Evolutionary conservation across 306 rosid species (phyloP).

Genomic region (Acacia confusa): DNA sequence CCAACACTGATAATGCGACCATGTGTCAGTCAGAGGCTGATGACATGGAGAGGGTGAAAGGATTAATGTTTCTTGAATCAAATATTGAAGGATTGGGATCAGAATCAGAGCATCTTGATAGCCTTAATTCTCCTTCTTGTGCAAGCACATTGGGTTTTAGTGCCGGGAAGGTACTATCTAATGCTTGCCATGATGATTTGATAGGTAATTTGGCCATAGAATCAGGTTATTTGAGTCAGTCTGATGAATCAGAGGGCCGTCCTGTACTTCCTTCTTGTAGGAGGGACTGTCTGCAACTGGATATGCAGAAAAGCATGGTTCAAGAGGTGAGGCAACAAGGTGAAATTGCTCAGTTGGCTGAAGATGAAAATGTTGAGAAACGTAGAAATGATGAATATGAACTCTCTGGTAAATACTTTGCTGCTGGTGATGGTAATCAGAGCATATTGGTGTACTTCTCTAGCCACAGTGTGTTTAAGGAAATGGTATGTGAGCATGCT

Average conservation of each 20-base stretch:
- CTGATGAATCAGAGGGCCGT: constrained; percentile 18
- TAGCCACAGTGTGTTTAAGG: constrained; percentile 61
- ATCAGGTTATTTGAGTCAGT: constrained; percentile 12
- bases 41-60: constrained; percentile 29
- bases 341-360: constrained; percentile 23
- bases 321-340: constrained; percentile 35
- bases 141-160: constrained; percentile 24
- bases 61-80: constrained; percentile 21
- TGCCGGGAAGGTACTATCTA: constrained; percentile 26
- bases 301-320: constrained; percentile 29
- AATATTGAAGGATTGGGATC: constrained; percentile 37
- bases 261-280: not conserved
- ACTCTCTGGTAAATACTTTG: constrained; percentile 53
- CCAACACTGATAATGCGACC: constrained; percentile 20
- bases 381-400: constrained; percentile 41
- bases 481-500: constrained; percentile 63
- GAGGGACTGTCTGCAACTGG: constrained; percentile 33
- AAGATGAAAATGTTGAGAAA: constrained; percentile 22
- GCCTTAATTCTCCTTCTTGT: constrained; percentile 29
- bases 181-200: constrained; percentile 31
- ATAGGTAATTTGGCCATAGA: constrained; percentile 21
- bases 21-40: constrained; percentile 30
- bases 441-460: constrained; percentile 72
- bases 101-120: constrained; percentile 27
- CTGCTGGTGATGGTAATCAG: constrained; percentile 60